phyloP scores from a whole-genome alignment of 805 yeast species.

The Pichia insulana region DNA sequence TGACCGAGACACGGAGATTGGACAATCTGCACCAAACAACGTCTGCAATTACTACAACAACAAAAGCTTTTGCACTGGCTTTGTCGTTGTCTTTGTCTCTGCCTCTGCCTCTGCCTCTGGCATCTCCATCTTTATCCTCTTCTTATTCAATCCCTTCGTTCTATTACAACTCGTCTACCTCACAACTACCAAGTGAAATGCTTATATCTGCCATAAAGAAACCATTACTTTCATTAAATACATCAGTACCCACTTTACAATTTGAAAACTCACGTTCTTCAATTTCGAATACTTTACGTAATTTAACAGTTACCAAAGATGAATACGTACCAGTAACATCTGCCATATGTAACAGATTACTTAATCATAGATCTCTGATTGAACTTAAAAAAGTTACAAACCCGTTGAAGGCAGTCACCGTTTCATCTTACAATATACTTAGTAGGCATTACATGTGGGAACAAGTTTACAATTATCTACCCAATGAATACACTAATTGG shows the following conservation, averaged over 20 bases:
- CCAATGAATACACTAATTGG: conserved; percentile 41
- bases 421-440: conserved; percentile 29
- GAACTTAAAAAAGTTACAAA: conserved; percentile 3
- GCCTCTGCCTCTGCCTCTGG: no score
- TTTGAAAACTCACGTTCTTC: background rate
- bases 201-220: background rate
- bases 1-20: no score
- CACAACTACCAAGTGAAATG: background rate
- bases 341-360: conserved; percentile 12
- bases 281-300: background rate
- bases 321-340: no score
- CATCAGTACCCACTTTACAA: no score
- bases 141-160: background rate
- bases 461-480: conserved; percentile 43
- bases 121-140: background rate
- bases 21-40: no score
- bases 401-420: conserved; percentile 16
- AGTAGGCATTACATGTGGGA: conserved; percentile 50
- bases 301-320: no score
- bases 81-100: no score
- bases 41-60: background rate
- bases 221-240: background rate
- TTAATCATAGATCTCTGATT: conserved; percentile 18
- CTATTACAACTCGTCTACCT: background rate
- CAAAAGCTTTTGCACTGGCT: no score